Evolutionary conservation across 371 early-diverging fungal genomes (phyloP), one percentile per base, ranked within the genome.

Genomic region (Rhizomucor pusillus): DNA sequence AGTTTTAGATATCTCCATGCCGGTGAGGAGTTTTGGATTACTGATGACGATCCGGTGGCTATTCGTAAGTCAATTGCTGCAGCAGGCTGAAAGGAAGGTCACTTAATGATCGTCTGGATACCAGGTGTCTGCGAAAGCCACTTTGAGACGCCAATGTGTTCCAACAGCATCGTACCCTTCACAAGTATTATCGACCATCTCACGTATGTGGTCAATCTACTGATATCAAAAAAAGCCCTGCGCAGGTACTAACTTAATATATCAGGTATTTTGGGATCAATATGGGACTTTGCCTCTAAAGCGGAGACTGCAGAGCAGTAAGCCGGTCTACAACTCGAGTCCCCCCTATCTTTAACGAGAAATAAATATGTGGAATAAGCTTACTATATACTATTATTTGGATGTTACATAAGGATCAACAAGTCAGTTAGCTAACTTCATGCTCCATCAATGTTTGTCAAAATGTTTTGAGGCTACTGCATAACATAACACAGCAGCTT

Each of bases 1-100:
- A 49, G 29, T 22, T 33, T 48, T 47, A 52, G 47, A n/a, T 62
- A 36, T 36, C 41, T 56, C 22, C 62, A 62, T 37, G 46, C 56
- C n/a, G 62, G 62, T 18, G 35, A 50, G 4, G 62, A 62, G 43
- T 62, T 34, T 25, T 62, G 62, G 62, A 46, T 46, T 12, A 13
- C 37, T 34, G 34, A 37, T 39, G 33, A 62, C 22, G 24, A n/a
- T n/a, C n/a, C n/a, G n/a, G n/a, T n/a, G n/a, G n/a, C n/a, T 43
- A 12, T 14, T n/a, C 2, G 44, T 62, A 19, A 29, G 62, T 61
- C 47, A 51, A 52, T 46, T 16, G n/a, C n/a, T 29, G 29, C 29
- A 29, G 7, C 3, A 41, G 11, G 11, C n/a, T 4, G 19, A 49
- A 35, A 35, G 33, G 11, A 49, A 49, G 29, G 5, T 29, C 5